Evolutionary conservation across 2,329 filamentous ascomycete species (phyloP).

Genomic region (Botrytis hyacinthi): DNA sequence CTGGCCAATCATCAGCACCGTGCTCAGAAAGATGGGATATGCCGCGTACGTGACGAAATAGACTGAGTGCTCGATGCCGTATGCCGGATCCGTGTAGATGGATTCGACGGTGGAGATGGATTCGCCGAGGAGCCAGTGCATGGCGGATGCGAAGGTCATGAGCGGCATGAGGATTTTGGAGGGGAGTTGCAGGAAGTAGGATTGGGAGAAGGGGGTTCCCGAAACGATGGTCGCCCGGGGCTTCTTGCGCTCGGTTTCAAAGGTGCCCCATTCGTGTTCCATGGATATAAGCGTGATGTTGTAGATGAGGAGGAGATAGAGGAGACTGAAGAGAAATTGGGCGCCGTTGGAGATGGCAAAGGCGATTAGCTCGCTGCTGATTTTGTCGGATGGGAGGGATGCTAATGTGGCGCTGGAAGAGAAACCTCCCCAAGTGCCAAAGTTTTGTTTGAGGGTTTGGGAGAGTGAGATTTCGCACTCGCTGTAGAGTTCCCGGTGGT

Average conservation of each 20-base stretch:
- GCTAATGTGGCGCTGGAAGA: conserved; percentile 24
- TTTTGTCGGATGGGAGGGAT: conserved; percentile 21
- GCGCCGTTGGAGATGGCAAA: conserved; percentile 30
- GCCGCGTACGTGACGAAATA: conserved; percentile 28
- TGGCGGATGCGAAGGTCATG: conserved; percentile 27
- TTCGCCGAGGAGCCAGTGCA: conserved; percentile 31
- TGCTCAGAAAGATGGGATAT: conserved; percentile 28
- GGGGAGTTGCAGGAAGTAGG: conserved; percentile 29
- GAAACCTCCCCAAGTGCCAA: conserved; percentile 29
- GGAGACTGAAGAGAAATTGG: conserved; percentile 27
- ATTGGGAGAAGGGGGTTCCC: conserved; percentile 26
- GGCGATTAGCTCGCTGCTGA: conserved; percentile 25
- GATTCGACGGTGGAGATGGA: conserved; percentile 27
- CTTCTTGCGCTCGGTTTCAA: conserved; percentile 22
- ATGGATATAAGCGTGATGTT: conserved; percentile 31
- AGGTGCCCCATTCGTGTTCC: conserved; percentile 31
- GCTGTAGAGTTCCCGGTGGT: accelerated
- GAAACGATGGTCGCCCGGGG: conserved; percentile 27
- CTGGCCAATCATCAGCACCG: conserved; percentile 27
- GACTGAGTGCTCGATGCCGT: conserved; percentile 24
- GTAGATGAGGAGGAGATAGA: conserved; percentile 29
- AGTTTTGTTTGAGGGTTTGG: conserved; percentile 9
- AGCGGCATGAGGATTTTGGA: conserved; percentile 24
- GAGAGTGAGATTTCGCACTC: conserved; percentile 11
- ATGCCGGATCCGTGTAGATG: conserved; percentile 25